Percentiles rank a stretch among this genome's conserved stretches.
phyloP scores from a whole-genome alignment of 495 filamentous ascomycete genomes.

The Parmelia sp. region DNA sequence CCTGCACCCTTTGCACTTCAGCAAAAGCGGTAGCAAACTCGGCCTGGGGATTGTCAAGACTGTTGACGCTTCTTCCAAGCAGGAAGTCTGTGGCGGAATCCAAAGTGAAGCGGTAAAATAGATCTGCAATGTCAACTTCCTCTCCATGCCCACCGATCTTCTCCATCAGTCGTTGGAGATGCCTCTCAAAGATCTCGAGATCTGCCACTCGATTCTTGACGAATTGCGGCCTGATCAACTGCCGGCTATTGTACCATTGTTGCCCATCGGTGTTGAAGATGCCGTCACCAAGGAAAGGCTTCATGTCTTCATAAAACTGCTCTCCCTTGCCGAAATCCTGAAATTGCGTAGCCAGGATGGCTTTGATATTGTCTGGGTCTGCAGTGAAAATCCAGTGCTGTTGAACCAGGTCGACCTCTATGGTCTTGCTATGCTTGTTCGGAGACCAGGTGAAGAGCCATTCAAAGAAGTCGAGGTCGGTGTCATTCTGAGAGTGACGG shows the following conservation, averaged over 20 bases:
- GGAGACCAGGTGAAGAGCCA: conserved; percentile 38
- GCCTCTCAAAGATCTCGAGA: conserved; percentile 70
- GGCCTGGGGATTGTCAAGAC: conserved; percentile 49
- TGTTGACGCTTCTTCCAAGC: conserved; percentile 68
- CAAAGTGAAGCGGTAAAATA: conserved; percentile 57
- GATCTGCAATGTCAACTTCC: conserved; percentile 36
- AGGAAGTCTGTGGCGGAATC: conserved; percentile 82
- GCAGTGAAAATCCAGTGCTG: conserved; percentile 53
- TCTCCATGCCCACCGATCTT: conserved; percentile 48
- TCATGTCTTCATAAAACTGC: conserved; percentile 62
- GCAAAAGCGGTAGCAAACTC: conserved; percentile 68
- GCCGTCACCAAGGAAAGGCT: conserved; percentile 66
- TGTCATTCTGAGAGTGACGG: conserved; percentile 42
- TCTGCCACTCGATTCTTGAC: conserved; percentile 73
- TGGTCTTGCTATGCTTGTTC: conserved; percentile 41
- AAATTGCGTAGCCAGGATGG: conserved; percentile 70
- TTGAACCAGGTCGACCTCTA: conserved; percentile 51
- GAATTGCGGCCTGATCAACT: conserved; percentile 79
- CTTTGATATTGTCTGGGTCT: conserved; percentile 64
- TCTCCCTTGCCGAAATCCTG: conserved; percentile 66
- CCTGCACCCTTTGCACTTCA: conserved; percentile 65
- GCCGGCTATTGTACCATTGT: conserved; percentile 66
- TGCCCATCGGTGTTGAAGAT: conserved; percentile 76
- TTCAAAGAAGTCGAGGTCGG: conserved; percentile 57
- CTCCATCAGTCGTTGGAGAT: conserved; percentile 62